Evolutionary conservation across 768 basidiomycete species (phyloP), one percentile per base, ranked within the genome.

Genomic region (Mycena alexandri): DNA sequence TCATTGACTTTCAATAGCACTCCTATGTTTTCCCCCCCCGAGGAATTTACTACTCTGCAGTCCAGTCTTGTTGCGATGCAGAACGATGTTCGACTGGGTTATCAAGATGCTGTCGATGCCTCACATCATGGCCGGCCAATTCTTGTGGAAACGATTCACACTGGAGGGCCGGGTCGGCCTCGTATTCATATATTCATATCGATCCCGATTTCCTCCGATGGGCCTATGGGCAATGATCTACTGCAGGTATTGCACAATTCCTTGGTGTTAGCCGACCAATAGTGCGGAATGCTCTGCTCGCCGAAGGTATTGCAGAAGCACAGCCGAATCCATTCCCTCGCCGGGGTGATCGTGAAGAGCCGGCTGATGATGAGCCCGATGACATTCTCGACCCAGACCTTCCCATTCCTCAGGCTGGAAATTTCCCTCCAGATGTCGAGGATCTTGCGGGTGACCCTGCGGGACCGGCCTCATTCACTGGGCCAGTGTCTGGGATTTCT

Each of bases 141-240:
- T 1, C 9, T 64, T 0, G 19, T 59, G 0, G 24, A 63, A 16
- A 42, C 16, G 1, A 25, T 53, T 24, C 52, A n/a, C 13, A 71
- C 73, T n/a, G 72, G 70, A 6, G 41, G 48, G 9, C 67, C 33
- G n/a, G 78, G 79, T 1, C 70, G 75, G 2, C 79, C 78, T 3
- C 63, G 72, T 5, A 69, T 77, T 3, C 65, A 73, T 4, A 78
- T 79, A 21, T n/a, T n/a, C n/a, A n/a, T n/a, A n/a, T n/a, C n/a
- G 73, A 80, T 38, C 70, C 66, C 1, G 56, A 69, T 4, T 71
- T 79, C 43, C 68, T 79, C 2, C 25, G 61, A 33, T 52, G 65
- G 53, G 73, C 74, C 0, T 51, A 75, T 1, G 41, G 67, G 0
- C 63, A 76, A 8, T 67, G 76, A 6, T 69, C 73, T 0, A 71